A percentile compares a stretch with the other conserved stretches of the same genome.
phyloP scores from a whole-genome alignment of 2,329 filamentous ascomycete genomes.

The Volutella citrinella region DNA sequence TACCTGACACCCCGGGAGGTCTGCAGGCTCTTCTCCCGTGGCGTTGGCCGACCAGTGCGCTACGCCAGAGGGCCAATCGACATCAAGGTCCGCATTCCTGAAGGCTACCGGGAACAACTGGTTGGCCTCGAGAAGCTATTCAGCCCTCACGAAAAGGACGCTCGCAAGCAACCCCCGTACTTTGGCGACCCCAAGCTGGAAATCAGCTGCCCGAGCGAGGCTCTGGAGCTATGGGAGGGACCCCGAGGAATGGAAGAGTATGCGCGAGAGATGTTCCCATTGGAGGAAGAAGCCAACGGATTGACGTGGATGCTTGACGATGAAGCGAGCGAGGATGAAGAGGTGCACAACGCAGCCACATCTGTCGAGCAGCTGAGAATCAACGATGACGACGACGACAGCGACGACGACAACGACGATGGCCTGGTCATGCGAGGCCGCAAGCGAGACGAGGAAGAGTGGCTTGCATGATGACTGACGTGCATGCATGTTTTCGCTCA shows the following conservation, averaged over 20 bases:
- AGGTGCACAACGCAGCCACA: constrained; percentile 31
- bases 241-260: constrained; percentile 91
- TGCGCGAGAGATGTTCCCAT: constrained; percentile 85
- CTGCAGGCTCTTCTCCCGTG: constrained; percentile 75
- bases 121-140: constrained; percentile 64
- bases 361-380: constrained; percentile 39
- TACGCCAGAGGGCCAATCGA: constrained; percentile 80
- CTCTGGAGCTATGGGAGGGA: constrained; percentile 85
- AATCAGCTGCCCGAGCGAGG: constrained; percentile 66
- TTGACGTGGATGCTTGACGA: constrained; percentile 82
- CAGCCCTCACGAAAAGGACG: constrained; percentile 46
- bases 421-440: constrained; percentile 55
- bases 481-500: neutral
- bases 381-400: constrained; percentile 40
- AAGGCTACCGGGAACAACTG: constrained; percentile 85
- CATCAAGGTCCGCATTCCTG: constrained; percentile 79
- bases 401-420: constrained; percentile 55
- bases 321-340: constrained; percentile 40
- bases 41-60: constrained; percentile 71
- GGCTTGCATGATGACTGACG: constrained; percentile 45
- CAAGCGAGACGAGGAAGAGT: constrained; percentile 58
- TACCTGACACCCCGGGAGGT: constrained; percentile 80
- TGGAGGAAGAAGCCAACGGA: constrained; percentile 93
- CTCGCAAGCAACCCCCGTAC: constrained; percentile 58
- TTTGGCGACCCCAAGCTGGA: constrained; percentile 59